These are phyloP conservation scores for Suillus discolor DNA, from an alignment of 768 basidiomycete genomes.

Conservation along the genomic window DNA sequence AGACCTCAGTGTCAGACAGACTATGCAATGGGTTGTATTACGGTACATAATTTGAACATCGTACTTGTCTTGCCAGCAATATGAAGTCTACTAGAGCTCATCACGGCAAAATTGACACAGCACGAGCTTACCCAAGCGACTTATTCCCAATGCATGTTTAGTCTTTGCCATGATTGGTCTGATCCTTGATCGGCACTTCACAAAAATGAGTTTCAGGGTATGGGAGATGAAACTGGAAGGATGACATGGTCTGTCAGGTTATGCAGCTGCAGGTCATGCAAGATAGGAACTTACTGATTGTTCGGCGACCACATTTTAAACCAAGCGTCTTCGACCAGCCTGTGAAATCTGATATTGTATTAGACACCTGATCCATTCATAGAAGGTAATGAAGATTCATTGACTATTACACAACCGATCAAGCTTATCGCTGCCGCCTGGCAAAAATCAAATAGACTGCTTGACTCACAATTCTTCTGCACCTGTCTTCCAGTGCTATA, in stretches of 20 bases:
- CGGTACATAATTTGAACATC: no score
- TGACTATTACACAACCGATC: neutral
- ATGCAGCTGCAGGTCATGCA: conserved; percentile 5
- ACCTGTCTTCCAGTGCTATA: conserved; percentile 41
- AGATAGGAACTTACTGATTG: conserved; percentile 25
- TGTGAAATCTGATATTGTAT: conserved; percentile 18
- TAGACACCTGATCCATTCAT: neutral
- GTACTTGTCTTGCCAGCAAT: no score
- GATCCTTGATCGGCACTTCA: conserved; percentile 40
- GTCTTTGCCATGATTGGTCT: conserved; percentile 32
- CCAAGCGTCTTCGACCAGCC: conserved; percentile 52
- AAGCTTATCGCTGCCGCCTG: neutral
- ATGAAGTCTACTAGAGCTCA: no score
- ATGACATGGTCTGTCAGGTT: neutral
- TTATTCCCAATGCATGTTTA: no score
- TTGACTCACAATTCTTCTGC: conserved; percentile 45
- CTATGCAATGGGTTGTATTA: no score
- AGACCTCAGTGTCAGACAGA: no score
- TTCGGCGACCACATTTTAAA: conserved; percentile 33
- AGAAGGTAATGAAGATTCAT: neutral
- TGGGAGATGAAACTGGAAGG: conserved; percentile 32
- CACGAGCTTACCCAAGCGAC: no score
- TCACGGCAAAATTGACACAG: no score
- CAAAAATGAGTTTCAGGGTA: conserved; percentile 44
- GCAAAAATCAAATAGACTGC: neutral